A percentile compares a stretch with the other conserved stretches of the same genome.
These are phyloP conservation scores for Shiraia bambusicola DNA, from an alignment of 2,329 filamentous ascomycete species.

Conservation along the genomic window DNA sequence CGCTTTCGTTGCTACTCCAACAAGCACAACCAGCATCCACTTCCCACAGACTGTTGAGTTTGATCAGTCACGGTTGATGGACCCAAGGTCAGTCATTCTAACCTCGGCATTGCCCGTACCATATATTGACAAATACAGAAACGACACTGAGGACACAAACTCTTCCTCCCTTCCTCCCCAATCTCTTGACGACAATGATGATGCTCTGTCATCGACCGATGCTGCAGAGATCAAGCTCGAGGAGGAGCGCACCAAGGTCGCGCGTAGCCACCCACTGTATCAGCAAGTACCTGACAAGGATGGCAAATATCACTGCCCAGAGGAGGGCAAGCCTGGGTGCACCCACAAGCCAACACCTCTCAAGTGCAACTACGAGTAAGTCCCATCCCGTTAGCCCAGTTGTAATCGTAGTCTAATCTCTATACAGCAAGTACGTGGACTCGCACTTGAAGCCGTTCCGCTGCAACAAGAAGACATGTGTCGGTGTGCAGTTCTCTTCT, in stretches of 20 bases:
- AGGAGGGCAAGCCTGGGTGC: conserved; percentile 72
- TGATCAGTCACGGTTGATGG: conserved; percentile 23
- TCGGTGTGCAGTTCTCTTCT: conserved; percentile 87
- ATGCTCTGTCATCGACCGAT: conserved; percentile 29
- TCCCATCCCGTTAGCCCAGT: conserved; percentile 16
- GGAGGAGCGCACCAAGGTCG: conserved; percentile 43
- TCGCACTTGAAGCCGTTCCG: conserved; percentile 95
- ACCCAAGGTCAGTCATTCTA: conserved; percentile 21
- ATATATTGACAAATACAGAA: conserved; percentile 17
- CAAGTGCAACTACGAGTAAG: conserved; percentile 99
- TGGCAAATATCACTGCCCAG: conserved; percentile 92
- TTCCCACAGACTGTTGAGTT: conserved; percentile 24
- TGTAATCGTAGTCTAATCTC: conserved; percentile 19
- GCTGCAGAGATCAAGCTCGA: conserved; percentile 37
- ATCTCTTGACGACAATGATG: conserved; percentile 35
- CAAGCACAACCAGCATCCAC: conserved; percentile 31
- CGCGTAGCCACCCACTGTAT: conserved; percentile 65
- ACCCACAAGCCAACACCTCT: conserved; percentile 92
- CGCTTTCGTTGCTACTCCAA: conserved; percentile 36
- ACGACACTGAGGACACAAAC: conserved; percentile 31
- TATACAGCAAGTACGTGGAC: conserved; percentile 86
- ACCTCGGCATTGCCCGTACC: not conserved
- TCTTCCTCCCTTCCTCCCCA: conserved; percentile 24
- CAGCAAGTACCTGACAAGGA: conserved; percentile 66
- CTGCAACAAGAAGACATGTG: conserved; percentile 82